These are phyloP conservation scores for Leccinum fallax DNA, from an alignment of 1,284 basidiomycete genomes.

Conservation along the genomic window DNA sequence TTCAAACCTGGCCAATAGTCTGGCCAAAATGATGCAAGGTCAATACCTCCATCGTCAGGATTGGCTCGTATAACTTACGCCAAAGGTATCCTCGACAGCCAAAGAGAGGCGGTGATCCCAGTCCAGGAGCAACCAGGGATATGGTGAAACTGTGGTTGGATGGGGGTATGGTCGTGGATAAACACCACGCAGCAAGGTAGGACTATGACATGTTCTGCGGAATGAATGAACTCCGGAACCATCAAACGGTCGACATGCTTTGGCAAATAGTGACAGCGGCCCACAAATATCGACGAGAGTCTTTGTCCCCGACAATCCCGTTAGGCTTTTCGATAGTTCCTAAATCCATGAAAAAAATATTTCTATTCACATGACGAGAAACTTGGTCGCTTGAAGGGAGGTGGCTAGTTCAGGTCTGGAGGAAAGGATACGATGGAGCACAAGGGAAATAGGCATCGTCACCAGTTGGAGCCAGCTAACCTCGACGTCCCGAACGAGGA, in stretches of 20 bases:
- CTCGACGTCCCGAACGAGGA: slow-evolving; percentile 34
- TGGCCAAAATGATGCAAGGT: slow-evolving; percentile 45
- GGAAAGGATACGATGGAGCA: slow-evolving; percentile 40
- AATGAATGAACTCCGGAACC: slow-evolving; percentile 22
- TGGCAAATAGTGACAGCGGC: slow-evolving; percentile 43
- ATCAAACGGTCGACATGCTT: slow-evolving; percentile 35
- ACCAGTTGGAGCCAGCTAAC: slow-evolving; percentile 41
- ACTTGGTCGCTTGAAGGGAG: slow-evolving; percentile 11
- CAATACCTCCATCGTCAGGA: slow-evolving; percentile 26
- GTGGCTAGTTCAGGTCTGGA: slow-evolving; percentile 19
- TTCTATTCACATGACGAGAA: slow-evolving; percentile 37
- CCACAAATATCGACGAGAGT: slow-evolving; percentile 31
- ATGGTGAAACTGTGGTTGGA: background rate
- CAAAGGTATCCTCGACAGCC: background rate
- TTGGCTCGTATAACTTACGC: slow-evolving; percentile 10
- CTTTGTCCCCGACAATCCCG: slow-evolving; percentile 17
- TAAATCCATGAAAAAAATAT: slow-evolving; percentile 40
- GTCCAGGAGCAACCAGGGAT: slow-evolving; percentile 24
- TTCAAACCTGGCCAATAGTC: slow-evolving; percentile 25
- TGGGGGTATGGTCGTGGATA: slow-evolving; percentile 35
- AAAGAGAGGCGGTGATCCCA: slow-evolving; percentile 36
- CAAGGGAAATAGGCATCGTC: slow-evolving; percentile 28
- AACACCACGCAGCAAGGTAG: slow-evolving; percentile 40
- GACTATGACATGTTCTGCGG: slow-evolving; percentile 31
- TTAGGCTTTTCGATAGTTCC: slow-evolving; percentile 27